These are phyloP conservation scores for Metschnikowia reukaufii DNA, from an alignment of 805 yeast species.

Conservation along the genomic window DNA sequence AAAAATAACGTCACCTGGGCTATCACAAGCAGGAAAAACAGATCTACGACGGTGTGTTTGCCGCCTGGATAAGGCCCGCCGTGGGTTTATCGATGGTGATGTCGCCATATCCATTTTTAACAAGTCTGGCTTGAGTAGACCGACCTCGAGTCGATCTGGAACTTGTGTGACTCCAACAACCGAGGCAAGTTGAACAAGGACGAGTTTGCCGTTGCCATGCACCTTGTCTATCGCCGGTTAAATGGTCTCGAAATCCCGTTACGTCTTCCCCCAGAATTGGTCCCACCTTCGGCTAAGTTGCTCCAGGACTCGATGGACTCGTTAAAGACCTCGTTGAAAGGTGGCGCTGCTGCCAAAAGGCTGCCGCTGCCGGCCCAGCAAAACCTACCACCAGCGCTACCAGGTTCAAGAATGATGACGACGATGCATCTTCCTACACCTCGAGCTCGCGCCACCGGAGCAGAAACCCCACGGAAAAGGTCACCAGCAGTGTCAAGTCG, in stretches of 20 bases:
- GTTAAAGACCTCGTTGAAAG: slow-evolving; percentile 64
- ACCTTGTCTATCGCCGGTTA: slow-evolving; percentile 84
- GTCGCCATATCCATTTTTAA: slow-evolving; percentile 85
- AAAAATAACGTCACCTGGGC: slow-evolving; percentile 70
- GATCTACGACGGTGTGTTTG: slow-evolving; percentile 83
- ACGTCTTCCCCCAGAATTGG: slow-evolving; percentile 79
- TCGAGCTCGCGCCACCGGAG: slow-evolving; percentile 64
- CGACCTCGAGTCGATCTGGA: slow-evolving; percentile 93
- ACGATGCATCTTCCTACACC: slow-evolving; percentile 62
- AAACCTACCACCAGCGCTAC: slow-evolving; percentile 30
- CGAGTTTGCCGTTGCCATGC: slow-evolving; percentile 97
- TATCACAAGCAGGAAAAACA: slow-evolving; percentile 85
- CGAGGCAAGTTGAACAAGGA: slow-evolving; percentile 83
- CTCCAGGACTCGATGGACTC: slow-evolving; percentile 69
- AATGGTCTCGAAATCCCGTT: slow-evolving; percentile 86
- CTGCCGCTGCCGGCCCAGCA: slow-evolving; percentile 17
- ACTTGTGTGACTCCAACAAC: slow-evolving; percentile 76
- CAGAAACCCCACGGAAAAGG: slow-evolving; percentile 25
- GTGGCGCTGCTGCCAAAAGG: slow-evolving; percentile 26
- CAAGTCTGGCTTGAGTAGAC: slow-evolving; percentile 84
- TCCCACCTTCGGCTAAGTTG: slow-evolving; percentile 81
- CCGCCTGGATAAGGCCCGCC: slow-evolving; percentile 71
- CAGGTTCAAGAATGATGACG: slow-evolving; percentile 72
- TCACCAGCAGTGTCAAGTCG: slow-evolving; percentile 20
- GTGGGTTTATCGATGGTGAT: slow-evolving; percentile 75